A percentile compares a stretch with the other conserved stretches of the same genome.
These are phyloP conservation scores for Tulasnella sp. DNA, from an alignment of 768 basidiomycete species.

Conservation along the genomic window DNA sequence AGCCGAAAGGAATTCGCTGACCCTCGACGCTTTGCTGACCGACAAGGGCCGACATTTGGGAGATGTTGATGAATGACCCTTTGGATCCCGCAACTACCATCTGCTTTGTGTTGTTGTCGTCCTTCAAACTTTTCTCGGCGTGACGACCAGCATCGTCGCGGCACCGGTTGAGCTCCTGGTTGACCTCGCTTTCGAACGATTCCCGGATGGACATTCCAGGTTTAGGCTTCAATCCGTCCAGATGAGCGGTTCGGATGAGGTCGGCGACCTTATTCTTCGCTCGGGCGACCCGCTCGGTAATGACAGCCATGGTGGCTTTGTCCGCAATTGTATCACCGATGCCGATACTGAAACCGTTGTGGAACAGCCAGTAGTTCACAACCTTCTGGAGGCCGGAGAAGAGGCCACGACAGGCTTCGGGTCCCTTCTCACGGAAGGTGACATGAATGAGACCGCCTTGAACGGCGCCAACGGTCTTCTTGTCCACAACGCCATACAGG, in stretches of 20 bases:
- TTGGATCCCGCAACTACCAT: conserved; percentile 99
- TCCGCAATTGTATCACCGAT: conserved; percentile 99
- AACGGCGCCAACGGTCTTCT: conserved; percentile 96
- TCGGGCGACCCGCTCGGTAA: conserved; percentile 74
- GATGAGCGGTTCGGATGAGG: conserved; percentile 76
- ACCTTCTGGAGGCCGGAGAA: conserved; percentile 94
- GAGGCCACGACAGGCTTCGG: conserved; percentile 80
- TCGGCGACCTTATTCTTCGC: conserved; percentile 75
- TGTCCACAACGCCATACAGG: conserved; percentile 91
- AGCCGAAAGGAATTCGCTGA: conserved; percentile 96
- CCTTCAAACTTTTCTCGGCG: conserved; percentile 96
- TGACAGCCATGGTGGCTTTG: conserved; percentile 76
- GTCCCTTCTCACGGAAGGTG: conserved; percentile 96
- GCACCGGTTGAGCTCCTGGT: conserved; percentile 86
- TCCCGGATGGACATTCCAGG: conserved; percentile 99
- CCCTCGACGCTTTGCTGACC: conserved; percentile 98
- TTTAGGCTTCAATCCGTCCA: conserved; percentile 80
- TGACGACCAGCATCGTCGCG: conserved; percentile 94
- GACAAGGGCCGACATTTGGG: conserved; percentile 99
- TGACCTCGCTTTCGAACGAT: conserved; percentile 91
- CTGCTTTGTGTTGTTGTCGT: conserved; percentile 99
- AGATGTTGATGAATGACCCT: conserved; percentile 99
- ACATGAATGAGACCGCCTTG: conserved; percentile 94
- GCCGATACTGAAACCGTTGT: conserved; percentile 98
- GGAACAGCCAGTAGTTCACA: conserved; percentile 98